Evolutionary conservation across 2,329 filamentous ascomycete species (phyloP).

Genomic region (Ascochyta rabiei): DNA sequence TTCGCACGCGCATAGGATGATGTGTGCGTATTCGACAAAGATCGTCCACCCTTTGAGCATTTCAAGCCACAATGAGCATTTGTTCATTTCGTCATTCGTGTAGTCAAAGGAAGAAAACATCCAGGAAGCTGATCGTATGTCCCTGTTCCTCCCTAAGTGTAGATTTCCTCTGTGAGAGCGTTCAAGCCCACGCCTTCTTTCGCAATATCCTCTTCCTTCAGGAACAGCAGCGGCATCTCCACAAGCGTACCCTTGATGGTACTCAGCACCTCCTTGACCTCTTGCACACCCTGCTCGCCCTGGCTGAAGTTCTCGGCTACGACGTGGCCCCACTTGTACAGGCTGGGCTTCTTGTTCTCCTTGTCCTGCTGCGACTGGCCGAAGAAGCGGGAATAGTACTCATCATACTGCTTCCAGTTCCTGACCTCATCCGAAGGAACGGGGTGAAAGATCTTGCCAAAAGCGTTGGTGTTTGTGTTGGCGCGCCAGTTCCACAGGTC

Average conservation of each 20-base stretch:
- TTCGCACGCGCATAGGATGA: no score
- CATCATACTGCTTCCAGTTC: constrained; percentile 75
- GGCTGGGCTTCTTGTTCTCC: constrained; percentile 55
- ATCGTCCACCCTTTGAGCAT: no score
- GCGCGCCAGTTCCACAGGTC: constrained; percentile 76
- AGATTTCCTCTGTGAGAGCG: constrained; percentile 56
- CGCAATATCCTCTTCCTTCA: constrained; percentile 85
- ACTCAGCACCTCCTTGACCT: constrained; percentile 72
- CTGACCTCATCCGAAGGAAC: constrained; percentile 72
- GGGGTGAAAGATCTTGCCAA: constrained; percentile 79
- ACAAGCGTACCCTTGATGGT: constrained; percentile 67
- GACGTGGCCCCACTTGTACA: constrained; percentile 85
- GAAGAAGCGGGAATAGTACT: constrained; percentile 73
- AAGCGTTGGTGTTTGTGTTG: constrained; percentile 78
- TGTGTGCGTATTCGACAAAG: no score
- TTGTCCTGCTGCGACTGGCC: constrained; percentile 51
- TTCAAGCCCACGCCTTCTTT: constrained; percentile 73
- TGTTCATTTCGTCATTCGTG: neutral
- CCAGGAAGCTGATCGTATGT: neutral
- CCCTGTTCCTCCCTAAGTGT: constrained; percentile 44
- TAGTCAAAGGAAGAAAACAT: neutral
- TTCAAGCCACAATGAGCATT: neutral
- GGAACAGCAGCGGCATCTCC: constrained; percentile 89
- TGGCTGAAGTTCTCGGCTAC: constrained; percentile 61
- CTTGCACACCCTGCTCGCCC: constrained; percentile 51